These are phyloP conservation scores for Sugiyamaella smithiae DNA, from an alignment of 805 yeast genomes.

Conservation along the genomic window DNA sequence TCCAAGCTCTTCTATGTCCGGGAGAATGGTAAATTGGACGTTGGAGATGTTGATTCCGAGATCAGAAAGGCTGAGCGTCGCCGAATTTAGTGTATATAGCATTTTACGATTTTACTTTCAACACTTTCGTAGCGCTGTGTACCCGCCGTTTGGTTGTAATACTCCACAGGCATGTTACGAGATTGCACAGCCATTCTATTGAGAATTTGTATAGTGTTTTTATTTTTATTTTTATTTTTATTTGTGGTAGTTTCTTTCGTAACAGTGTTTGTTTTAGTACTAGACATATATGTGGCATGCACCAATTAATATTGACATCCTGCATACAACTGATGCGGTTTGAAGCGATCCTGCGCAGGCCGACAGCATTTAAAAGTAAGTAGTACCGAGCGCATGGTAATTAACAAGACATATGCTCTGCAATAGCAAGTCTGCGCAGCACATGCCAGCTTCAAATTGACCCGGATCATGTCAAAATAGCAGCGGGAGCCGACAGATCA, in stretches of 20 bases:
- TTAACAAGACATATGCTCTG: conserved; percentile 41
- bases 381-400: not conserved
- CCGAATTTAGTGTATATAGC: conserved; percentile 12
- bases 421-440: conserved; percentile 53
- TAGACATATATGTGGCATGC: too few relatives aligned
- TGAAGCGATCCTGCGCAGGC: conserved; percentile 1
- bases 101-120: too few relatives aligned
- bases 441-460: conserved; percentile 57
- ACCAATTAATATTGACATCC: too few relatives aligned
- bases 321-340: conserved; percentile 1
- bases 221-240: too few relatives aligned
- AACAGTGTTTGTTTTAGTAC: too few relatives aligned
- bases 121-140: too few relatives aligned
- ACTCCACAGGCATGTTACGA: not conserved
- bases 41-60: conserved; percentile 36
- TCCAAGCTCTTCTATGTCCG: conserved; percentile 89
- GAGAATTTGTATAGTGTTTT: too few relatives aligned
- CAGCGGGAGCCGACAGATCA: conserved; percentile 45
- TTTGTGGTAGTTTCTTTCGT: too few relatives aligned
- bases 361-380: conserved; percentile 12
- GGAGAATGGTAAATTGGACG: conserved; percentile 43
- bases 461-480: conserved; percentile 46
- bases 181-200: too few relatives aligned
- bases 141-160: too few relatives aligned
- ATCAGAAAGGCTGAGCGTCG: conserved; percentile 32